Evolutionary conservation across 768 basidiomycete species (phyloP), one percentile per base, ranked within the genome.

Genomic region (Lentinula detonsa): DNA sequence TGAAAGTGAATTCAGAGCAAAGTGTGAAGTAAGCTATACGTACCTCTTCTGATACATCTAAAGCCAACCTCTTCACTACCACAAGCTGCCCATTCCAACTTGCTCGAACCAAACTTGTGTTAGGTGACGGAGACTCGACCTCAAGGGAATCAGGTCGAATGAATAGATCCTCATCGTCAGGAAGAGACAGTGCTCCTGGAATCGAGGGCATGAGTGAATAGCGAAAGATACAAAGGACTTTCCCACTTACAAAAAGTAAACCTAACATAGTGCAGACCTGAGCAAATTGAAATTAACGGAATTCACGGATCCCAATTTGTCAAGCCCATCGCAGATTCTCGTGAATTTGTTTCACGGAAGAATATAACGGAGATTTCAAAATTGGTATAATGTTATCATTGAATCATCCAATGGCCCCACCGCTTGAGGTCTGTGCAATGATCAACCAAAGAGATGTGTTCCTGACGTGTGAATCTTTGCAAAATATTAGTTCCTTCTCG

Each of bases 51-150:
- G 43, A 34, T 31, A 55, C 49, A 50, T 35, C 57, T 33, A 52
- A 21, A 2, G 62, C 18, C 11, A 59, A 21, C 23, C 43, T 33
- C 35, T 62, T 62, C 13, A 60, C 62, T 3, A 51, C 58, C 4
- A 62, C 62, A 18, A 59, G 13, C 9, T 18, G 34, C 11, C 49
- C 52, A 59, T 62, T 53, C 58, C 57, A 62, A 4, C 21, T 45
- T 6, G 46, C 57, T 55, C 39, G 39, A 23, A 62, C 45, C 33
- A 53, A 15, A 54, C 28, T 59, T 15, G 33, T 18, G 37, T 54
- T 54, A 16, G 53, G 11, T 34, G 61, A 11, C 8, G 35, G 16
- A 13, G 55, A 16, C 37, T 54, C 34, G 1, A 54, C 18, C 18
- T 54, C 53, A n/a, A 54, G 53, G 0, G 53, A 54, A 15, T 21